phyloP scores from a whole-genome alignment of 331 rosid species.

The Quercus tomentella region DNA sequence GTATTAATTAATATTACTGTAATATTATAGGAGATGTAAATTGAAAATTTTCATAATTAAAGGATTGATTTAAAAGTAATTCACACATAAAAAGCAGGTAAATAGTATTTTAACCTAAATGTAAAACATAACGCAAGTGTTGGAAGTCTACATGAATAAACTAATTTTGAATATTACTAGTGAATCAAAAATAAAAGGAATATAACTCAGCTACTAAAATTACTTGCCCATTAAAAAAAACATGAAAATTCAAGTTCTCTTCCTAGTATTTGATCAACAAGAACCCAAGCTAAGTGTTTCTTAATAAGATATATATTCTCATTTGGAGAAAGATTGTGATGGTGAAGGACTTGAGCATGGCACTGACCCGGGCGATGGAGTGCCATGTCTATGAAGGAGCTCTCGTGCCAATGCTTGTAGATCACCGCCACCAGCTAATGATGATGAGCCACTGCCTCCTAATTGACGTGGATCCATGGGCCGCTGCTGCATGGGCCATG shows the following conservation, averaged over 20 bases:
- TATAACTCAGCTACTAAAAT: slow-evolving; percentile 28
- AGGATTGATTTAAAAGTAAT: too few species aligned
- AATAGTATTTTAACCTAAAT: not conserved
- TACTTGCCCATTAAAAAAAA: slow-evolving; percentile 36
- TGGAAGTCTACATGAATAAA: not conserved
- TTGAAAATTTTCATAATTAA: too few species aligned
- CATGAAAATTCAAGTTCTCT: slow-evolving; percentile 21
- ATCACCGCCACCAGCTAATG: slow-evolving; percentile 29
- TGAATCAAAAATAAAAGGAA: not conserved
- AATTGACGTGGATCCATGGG: slow-evolving; percentile 45
- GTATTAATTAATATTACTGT: too few species aligned
- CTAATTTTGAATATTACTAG: slow-evolving; percentile 1
- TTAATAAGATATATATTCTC: slow-evolving; percentile 30
- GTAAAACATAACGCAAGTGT: not conserved
- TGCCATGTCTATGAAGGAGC: slow-evolving; percentile 49
- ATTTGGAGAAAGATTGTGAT: slow-evolving; percentile 48
- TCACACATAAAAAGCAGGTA: too few species aligned
- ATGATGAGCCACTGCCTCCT: slow-evolving; percentile 22
- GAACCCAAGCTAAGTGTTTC: slow-evolving; percentile 29
- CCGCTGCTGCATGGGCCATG: slow-evolving; percentile 68
- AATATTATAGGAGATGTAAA: too few species aligned
- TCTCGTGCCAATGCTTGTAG: slow-evolving; percentile 78
- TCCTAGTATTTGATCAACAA: slow-evolving; percentile 24
- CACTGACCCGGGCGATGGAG: slow-evolving; percentile 27
- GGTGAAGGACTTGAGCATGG: slow-evolving; percentile 47